phyloP scores from a whole-genome alignment of 139 green algal genomes.

The Volvox reticuliferus region DNA sequence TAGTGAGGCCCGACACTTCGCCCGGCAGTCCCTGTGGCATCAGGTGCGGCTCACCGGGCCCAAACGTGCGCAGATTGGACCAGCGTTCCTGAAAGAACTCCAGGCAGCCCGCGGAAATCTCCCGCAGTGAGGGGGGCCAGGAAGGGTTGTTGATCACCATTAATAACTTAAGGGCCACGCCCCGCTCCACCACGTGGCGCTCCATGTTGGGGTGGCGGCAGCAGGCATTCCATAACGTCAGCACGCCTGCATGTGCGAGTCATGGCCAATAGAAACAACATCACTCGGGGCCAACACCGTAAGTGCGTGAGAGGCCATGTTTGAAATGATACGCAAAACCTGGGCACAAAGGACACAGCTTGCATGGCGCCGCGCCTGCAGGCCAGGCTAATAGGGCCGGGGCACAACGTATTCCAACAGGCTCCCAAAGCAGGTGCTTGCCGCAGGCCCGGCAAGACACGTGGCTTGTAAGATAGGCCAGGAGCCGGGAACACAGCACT shows the following conservation, averaged over 20 bases:
- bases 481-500: too few relatives aligned
- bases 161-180: constrained; percentile 50
- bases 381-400: too few relatives aligned
- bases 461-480: too few relatives aligned
- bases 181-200: constrained; percentile 63
- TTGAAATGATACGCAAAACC: too few relatives aligned
- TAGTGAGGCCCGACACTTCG: constrained; percentile 28
- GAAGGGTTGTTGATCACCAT: constrained; percentile 39
- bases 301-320: too few relatives aligned
- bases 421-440: too few relatives aligned
- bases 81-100: constrained; percentile 72
- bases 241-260: constrained; percentile 20
- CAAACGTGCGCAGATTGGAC: constrained; percentile 44
- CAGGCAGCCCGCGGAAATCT: constrained; percentile 73
- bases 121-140: constrained; percentile 76
- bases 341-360: too few relatives aligned
- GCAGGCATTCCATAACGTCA: constrained; percentile 72
- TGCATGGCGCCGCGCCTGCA: too few relatives aligned
- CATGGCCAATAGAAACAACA: too few relatives aligned
- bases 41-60: constrained; percentile 1
- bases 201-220: constrained; percentile 68
- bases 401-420: too few relatives aligned
- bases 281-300: too few relatives aligned
- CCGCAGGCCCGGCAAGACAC: too few relatives aligned
- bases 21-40: constrained; percentile 20